Evolutionary conservation across 257 asterid species (phyloP).

Genomic region (Orobanche coerulescens): DNA sequence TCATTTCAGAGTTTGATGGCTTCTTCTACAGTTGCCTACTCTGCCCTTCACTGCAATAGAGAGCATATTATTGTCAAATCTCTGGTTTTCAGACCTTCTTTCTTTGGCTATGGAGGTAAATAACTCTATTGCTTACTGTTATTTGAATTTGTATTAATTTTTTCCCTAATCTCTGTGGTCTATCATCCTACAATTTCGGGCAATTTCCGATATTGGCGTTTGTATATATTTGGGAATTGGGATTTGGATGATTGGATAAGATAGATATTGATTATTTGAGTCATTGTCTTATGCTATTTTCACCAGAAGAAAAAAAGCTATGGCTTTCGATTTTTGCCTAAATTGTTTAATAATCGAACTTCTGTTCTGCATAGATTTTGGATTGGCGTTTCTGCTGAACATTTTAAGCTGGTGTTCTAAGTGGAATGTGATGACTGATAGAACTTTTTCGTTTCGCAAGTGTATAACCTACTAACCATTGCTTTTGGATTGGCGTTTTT

Average conservation of each 20-base stretch:
- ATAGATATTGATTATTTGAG: background rate
- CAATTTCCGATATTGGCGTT: background rate
- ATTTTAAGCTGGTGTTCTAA: background rate
- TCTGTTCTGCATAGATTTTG: background rate
- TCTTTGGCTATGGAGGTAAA: constrained; percentile 58
- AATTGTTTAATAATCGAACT: background rate
- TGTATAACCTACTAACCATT: background rate
- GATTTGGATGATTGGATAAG: constrained; percentile 9
- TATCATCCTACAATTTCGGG: background rate
- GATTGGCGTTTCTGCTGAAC: background rate
- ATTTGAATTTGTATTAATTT: background rate
- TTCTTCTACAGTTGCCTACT: constrained; percentile 31
- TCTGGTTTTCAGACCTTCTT: constrained; percentile 33
- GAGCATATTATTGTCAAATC: constrained; percentile 24
- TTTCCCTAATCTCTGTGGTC: background rate
- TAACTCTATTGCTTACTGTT: background rate
- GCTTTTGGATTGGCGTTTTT: background rate
- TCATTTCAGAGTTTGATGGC: constrained; percentile 32
- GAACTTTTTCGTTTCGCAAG: background rate
- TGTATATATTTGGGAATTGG: background rate
- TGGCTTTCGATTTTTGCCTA: background rate
- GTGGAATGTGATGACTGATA: background rate
- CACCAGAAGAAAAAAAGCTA: background rate
- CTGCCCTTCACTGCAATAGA: constrained; percentile 31
- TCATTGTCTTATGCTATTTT: background rate